These are phyloP conservation scores for Madurella mycetomatis DNA, from an alignment of 2,329 filamentous ascomycete genomes.

Conservation along the genomic window DNA sequence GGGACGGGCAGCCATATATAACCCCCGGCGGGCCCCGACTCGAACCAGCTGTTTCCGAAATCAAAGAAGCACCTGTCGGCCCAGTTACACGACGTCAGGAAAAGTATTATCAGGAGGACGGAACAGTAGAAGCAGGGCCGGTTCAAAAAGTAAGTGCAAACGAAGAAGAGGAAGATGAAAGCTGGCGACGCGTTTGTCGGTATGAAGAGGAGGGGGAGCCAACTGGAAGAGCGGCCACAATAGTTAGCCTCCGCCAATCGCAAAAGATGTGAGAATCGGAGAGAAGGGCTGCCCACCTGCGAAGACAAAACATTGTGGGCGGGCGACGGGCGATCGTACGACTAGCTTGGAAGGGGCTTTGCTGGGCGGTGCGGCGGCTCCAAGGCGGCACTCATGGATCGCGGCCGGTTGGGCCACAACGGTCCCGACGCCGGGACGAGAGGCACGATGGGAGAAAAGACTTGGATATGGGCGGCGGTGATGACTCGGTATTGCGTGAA, in stretches of 20 bases:
- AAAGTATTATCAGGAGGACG: slow-evolving; percentile 88
- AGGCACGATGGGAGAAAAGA: no score
- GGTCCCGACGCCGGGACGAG: no score
- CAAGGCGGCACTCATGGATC: no score
- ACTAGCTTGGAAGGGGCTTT: neutral
- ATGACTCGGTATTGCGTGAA: no score
- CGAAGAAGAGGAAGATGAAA: slow-evolving; percentile 84
- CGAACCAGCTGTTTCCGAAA: slow-evolving; percentile 88
- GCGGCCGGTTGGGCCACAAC: no score
- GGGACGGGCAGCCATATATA: slow-evolving; percentile 24
- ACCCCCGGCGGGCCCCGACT: slow-evolving; percentile 57
- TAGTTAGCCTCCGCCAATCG: slow-evolving; percentile 2
- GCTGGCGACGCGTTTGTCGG: slow-evolving; percentile 79
- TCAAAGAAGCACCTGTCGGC: slow-evolving; percentile 90
- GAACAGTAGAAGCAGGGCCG: slow-evolving; percentile 98
- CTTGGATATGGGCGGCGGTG: no score
- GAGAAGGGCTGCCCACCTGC: slow-evolving; percentile 43
- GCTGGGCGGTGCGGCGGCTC: neutral
- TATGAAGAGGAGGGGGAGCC: slow-evolving; percentile 83
- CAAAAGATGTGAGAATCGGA: neutral
- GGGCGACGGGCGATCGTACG: no score
- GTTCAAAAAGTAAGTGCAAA: slow-evolving; percentile 93
- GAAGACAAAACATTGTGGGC: slow-evolving; percentile 55
- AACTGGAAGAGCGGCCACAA: slow-evolving; percentile 46
- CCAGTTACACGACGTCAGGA: slow-evolving; percentile 87